Percentiles rank a stretch among this genome's conserved stretches.
Evolutionary conservation across 139 green algal genomes (phyloP).

Genomic region (Haematococcus lacustris): DNA sequence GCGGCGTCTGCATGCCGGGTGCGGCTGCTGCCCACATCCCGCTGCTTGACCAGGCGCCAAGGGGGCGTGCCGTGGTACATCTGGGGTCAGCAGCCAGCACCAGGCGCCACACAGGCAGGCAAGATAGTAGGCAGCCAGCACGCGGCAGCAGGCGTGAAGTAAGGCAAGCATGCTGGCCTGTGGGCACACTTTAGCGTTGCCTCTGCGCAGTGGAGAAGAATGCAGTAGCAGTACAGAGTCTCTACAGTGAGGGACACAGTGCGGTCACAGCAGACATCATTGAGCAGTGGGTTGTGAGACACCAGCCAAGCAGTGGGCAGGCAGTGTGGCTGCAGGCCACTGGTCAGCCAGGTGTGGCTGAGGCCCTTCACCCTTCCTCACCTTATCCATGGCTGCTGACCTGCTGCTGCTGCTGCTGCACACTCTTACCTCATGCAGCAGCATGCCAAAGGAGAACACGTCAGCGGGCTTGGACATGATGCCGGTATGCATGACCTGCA

Average conservation of each 20-base stretch:
- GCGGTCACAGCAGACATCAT: too few species aligned
- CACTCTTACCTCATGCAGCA: constrained; percentile 12
- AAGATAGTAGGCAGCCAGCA: not conserved
- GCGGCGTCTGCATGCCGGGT: too few species aligned
- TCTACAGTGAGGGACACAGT: too few species aligned
- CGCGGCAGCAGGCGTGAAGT: not conserved
- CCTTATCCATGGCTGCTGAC: too few species aligned
- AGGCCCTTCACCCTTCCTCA: too few species aligned
- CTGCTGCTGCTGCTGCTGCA: too few species aligned
- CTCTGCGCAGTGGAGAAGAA: not conserved
- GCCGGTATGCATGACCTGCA: constrained; percentile 7
- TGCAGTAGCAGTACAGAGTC: not conserved
- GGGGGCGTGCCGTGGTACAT: constrained; percentile 7
- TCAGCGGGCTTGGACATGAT: constrained; percentile 12
- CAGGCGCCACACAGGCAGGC: not conserved
- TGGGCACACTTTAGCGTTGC: not conserved
- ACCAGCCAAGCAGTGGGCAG: too few species aligned
- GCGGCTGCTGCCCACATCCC: not conserved
- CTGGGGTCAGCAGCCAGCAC: not conserved
- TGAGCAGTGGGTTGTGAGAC: too few species aligned
- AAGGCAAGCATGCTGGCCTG: not conserved
- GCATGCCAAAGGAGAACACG: constrained; percentile 8
- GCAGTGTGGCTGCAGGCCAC: too few species aligned
- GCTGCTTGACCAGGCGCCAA: not conserved
- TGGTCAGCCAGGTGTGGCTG: too few species aligned